A percentile compares a stretch with the other conserved stretches of the same genome.
Evolutionary conservation across 192 early-diverging fungal genomes (phyloP).

Genomic region (Allomyces macrogynus): DNA sequence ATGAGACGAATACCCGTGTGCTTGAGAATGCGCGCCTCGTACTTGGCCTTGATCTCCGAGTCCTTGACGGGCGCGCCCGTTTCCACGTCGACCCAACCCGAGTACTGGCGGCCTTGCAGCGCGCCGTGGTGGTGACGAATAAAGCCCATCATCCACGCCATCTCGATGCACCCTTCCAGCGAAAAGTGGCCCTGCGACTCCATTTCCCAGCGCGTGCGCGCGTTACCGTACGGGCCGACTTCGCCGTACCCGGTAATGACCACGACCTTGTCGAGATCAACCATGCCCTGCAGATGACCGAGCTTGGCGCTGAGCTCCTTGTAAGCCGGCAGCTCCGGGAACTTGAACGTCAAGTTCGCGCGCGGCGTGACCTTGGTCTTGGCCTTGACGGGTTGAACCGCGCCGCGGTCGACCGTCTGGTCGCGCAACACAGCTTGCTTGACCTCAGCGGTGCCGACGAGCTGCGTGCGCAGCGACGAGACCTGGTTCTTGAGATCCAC

Average conservation of each 20-base stretch:
- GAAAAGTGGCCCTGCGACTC: conserved; percentile 76
- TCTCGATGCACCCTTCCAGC: conserved; percentile 79
- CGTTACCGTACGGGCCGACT: conserved; percentile 76
- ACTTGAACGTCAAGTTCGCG: conserved; percentile 68
- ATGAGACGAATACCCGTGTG: conserved; percentile 84
- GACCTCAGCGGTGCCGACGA: conserved; percentile 69
- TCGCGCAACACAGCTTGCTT: conserved; percentile 65
- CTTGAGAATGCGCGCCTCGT: conserved; percentile 69
- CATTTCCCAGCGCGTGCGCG: conserved; percentile 90
- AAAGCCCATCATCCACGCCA: conserved; percentile 95
- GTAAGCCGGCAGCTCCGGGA: conserved; percentile 43
- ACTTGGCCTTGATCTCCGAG: conserved; percentile 66
- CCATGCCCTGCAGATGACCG: conserved; percentile 40
- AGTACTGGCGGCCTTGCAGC: conserved; percentile 50
- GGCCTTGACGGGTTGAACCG: conserved; percentile 28
- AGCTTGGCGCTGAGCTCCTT: conserved; percentile 40
- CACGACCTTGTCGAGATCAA: conserved; percentile 79
- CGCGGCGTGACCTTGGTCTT: conserved; percentile 53
- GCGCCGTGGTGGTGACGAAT: conserved; percentile 72
- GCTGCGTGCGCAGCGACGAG: conserved; percentile 46
- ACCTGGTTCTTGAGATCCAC: conserved; percentile 62
- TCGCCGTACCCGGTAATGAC: conserved; percentile 87
- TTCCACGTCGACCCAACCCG: conserved; percentile 83
- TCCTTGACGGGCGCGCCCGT: conserved; percentile 70
- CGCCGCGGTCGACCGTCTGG: conserved; percentile 42